These are phyloP conservation scores for Darksidea phi DNA, from an alignment of 495 filamentous ascomycete species.

Conservation along the genomic window DNA sequence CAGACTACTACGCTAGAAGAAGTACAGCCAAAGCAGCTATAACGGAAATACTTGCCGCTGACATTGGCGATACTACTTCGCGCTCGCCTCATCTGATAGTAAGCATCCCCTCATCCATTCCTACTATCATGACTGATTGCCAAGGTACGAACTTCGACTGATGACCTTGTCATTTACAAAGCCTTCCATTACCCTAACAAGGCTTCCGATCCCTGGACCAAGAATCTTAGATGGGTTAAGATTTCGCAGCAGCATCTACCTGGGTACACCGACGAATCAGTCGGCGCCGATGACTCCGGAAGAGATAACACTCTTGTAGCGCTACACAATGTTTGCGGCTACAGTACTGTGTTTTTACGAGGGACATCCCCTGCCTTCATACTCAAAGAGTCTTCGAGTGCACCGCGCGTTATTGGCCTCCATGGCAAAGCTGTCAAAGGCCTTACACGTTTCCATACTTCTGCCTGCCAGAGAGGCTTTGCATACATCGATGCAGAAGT, in stretches of 20 bases:
- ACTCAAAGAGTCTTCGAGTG: conserved; percentile 69
- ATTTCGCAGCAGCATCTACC: conserved; percentile 62
- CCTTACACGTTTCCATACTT: conserved; percentile 69
- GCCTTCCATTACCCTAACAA: conserved; percentile 58
- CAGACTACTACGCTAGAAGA: conserved; percentile 65
- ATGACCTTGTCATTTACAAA: conserved; percentile 86
- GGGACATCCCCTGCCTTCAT: conserved; percentile 77
- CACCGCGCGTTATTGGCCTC: conserved; percentile 71
- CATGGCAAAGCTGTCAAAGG: conserved; percentile 61
- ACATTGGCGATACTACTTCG: conserved; percentile 71
- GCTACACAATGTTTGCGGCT: conserved; percentile 67
- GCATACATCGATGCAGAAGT: conserved; percentile 68
- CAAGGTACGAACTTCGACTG: conserved; percentile 71
- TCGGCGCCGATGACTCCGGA: conserved; percentile 43
- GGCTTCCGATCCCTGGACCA: conserved; percentile 42
- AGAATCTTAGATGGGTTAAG: conserved; percentile 68
- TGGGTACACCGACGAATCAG: conserved; percentile 49
- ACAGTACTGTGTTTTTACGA: conserved; percentile 75
- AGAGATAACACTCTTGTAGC: conserved; percentile 56
- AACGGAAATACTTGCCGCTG: conserved; percentile 74
- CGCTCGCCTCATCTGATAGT: conserved; percentile 80
- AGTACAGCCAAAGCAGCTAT: conserved; percentile 68
- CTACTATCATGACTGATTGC: neutral
- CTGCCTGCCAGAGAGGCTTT: conserved; percentile 75
- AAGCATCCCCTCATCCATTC: conserved; percentile 37